Evolutionary conservation across 305 asterid species (phyloP), one percentile per base, ranked within the genome.

Genomic region (Vinca major): DNA sequence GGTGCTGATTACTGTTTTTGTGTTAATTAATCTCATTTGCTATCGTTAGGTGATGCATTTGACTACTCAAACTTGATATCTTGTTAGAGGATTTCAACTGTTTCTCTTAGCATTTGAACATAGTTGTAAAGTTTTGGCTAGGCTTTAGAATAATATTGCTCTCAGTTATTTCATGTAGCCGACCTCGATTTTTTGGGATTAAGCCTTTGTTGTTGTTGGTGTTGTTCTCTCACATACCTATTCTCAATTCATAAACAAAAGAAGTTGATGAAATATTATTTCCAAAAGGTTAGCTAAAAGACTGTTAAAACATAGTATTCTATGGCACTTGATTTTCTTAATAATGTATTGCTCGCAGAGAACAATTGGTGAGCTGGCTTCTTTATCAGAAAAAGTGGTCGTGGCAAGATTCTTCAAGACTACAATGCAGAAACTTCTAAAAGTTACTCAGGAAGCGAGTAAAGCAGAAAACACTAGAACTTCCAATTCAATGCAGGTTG

Each of bases 341-440:
- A 66, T 71, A 50, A 58, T 58, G 8, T 39, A 63, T 20, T 17
- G 71, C 68, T 71, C 76, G 76, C 83, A 93, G 99, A 82, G 75
- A 21, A 80, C 92, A 72, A 91, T 91, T 70, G 82, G 89, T 45
- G 96, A 83, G 73, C 80, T 93, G 73, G 90, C 97, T 73, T 83
- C 96, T 54, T 83, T 93, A 75, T 80, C 92, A 16, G 95, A 89
- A 68, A 87, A 84, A 72, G 63, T 77, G 71, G 88, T 79, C 67
- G 87, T 84, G 69, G 40, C 86, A 0, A 52, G 73, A 68, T 78
- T 87, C 78, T 90, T 87, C 74, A 64, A 16, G 80, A 78, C 66
- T 65, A 83, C 83, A 63, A 89, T 93, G 99, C 80, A 74, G 67
- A 84, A 83, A 80, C 96, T 93, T 69, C 78, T 86, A 69, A 74